These are phyloP conservation scores for Ophiosphaerella narmari DNA, from an alignment of 2,329 filamentous ascomycete genomes.

Conservation along the genomic window DNA sequence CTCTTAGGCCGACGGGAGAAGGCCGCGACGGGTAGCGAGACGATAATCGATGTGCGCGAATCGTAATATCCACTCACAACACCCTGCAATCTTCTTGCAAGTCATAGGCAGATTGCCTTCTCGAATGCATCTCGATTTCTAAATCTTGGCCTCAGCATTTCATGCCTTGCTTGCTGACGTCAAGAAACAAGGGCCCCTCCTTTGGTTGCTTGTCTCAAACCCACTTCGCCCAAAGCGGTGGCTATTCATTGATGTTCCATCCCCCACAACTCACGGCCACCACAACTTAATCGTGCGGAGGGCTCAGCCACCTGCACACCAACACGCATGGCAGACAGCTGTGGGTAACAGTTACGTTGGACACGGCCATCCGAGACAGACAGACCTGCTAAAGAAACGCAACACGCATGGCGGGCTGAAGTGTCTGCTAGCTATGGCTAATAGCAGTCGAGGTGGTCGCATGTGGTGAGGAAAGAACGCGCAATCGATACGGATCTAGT, in stretches of 20 bases:
- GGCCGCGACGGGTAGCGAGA: background rate
- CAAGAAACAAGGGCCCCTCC: slow-evolving; percentile 10
- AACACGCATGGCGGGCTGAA: too few species aligned
- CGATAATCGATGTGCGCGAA: background rate
- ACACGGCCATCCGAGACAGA: background rate
- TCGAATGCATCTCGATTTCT: slow-evolving; percentile 1
- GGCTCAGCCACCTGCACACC: background rate
- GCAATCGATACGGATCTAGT: slow-evolving; percentile 30
- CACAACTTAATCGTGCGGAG: background rate
- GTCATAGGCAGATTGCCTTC: slow-evolving; percentile 1
- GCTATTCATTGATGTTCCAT: slow-evolving; percentile 5
- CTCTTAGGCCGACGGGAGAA: slow-evolving; percentile 1
- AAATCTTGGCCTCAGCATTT: background rate
- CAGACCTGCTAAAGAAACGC: too few species aligned
- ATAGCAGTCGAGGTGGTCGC: background rate
- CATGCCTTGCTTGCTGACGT: slow-evolving; percentile 14
- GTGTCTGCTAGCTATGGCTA: background rate
- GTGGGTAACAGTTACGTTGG: background rate
- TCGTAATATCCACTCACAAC: slow-evolving; percentile 3
- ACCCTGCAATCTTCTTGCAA: slow-evolving; percentile 2
- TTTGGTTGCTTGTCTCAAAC: slow-evolving; percentile 6
- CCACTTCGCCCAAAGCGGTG: slow-evolving; percentile 1
- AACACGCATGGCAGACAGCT: background rate
- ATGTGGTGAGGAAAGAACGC: slow-evolving; percentile 8
- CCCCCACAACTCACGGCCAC: background rate